Base-by-base conservation (phyloP, 2,329 filamentous ascomycete species). In the Fusarium transvaalense region DNA sequence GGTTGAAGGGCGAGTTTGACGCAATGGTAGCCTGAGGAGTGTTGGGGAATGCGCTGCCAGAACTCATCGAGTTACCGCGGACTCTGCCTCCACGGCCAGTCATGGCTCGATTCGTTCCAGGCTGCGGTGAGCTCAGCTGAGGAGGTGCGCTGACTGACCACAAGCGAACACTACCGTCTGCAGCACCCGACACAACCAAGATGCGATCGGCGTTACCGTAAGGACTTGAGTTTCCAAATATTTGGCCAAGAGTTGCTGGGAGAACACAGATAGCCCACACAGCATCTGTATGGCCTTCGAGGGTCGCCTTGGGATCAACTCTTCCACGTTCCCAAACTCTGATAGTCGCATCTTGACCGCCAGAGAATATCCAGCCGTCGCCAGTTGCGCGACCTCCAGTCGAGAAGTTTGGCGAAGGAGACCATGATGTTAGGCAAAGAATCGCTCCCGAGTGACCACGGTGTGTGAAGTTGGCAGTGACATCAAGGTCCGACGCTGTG, bases 331-430 rank as follows among this genome's bases (percentile, higher is more conserved):
- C 95, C 96, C 96, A 99, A 0, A 99, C 94, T 31, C 94, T 89
- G 37, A 99, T 90, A 9, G 93, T 97, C 19, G 92, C 89, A 79
- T 99, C 96, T 78, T 97, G 94, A 6, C 96, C 96, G 64, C 96
- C 96, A 7, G 95, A 98, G 79, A 99, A 99, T 69, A 99, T 94
- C 96, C 96, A 99, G 29, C 96, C 96, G 73, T 98, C 96, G 32
- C 95, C 95, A 73, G 92, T 89, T 10, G 92, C 93, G 66, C 94
- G 89, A 9, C 94, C 94, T 35, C 94, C 93, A 19, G 93, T 97
- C 10, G 93, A 92, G 77, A 97, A 97, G 75, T 92, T 96, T 27
- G 92, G 92, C 3, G 93, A 91, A 3, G 93, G 90, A 3, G 93
- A 94, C 85, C 93, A 97, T 5, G 95, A 92, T 0, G 95, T 91